Conservation (phyloP, 306 rosid genomes). For the Lathyrus aphaca region DNA sequence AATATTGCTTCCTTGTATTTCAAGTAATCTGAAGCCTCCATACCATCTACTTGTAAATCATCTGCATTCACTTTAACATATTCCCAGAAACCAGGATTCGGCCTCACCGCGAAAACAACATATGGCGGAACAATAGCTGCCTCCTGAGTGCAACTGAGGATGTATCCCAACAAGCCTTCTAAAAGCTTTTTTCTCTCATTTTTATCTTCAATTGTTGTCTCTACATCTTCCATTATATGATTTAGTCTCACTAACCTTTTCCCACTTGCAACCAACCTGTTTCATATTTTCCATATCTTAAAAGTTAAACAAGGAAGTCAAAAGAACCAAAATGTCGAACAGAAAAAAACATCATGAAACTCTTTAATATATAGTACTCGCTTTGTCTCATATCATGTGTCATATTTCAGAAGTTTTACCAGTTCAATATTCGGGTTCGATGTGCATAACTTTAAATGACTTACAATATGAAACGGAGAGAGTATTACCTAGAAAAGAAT, state of each 20-base stretch:
- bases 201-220: slow-evolving; percentile 58
- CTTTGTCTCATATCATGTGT: background rate
- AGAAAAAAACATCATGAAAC: slow-evolving; percentile 15
- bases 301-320: slow-evolving; percentile 15
- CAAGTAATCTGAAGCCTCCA: slow-evolving; percentile 70
- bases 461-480: background rate
- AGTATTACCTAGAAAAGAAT: slow-evolving; percentile 70
- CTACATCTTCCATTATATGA: slow-evolving; percentile 75
- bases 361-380: background rate
- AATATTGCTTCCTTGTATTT: slow-evolving; percentile 64
- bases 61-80: slow-evolving; percentile 68
- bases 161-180: slow-evolving; percentile 76
- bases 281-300: slow-evolving; percentile 28
- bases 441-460: background rate
- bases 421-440: too few species aligned
- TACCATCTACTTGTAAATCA: slow-evolving; percentile 69
- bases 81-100: slow-evolving; percentile 92
- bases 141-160: slow-evolving; percentile 80
- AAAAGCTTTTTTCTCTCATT: slow-evolving; percentile 64
- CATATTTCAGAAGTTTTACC: background rate
- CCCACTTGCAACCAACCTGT: slow-evolving; percentile 50
- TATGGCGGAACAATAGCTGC: slow-evolving; percentile 82
- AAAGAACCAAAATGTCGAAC: slow-evolving; percentile 4
- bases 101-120: slow-evolving; percentile 87
- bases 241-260: slow-evolving; percentile 59